Percentiles rank a stretch among this genome's conserved stretches.
Conservation (phyloP, 176 grass and related monocot species). For the Ensete glaucum region DNA sequence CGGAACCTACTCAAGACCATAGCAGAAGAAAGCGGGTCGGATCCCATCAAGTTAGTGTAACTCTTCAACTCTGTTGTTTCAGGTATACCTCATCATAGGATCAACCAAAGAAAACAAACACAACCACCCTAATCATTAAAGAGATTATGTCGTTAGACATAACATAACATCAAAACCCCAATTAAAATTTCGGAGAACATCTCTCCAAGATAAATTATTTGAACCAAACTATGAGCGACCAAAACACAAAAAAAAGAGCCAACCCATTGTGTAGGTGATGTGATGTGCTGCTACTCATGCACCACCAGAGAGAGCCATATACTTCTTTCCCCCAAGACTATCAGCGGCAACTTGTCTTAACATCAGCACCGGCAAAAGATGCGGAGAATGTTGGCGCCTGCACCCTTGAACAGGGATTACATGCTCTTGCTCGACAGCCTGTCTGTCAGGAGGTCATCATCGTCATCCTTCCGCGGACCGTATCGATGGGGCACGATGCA, state of each 20-base stretch:
- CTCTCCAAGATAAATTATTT: background rate
- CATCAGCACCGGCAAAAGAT: background rate
- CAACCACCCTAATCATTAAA: too few species aligned
- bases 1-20: too few species aligned
- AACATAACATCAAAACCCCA: too few species aligned
- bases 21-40: too few species aligned
- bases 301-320: constrained; percentile 1
- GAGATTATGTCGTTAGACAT: too few species aligned
- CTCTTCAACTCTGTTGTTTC: too few species aligned
- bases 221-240: background rate
- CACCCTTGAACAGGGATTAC: constrained; percentile 10
- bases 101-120: too few species aligned
- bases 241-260: too few species aligned
- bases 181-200: background rate
- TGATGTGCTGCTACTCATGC: background rate
- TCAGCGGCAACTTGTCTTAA: constrained; percentile 1
- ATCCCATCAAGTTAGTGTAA: too few species aligned
- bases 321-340: constrained; percentile 11
- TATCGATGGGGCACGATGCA: constrained; percentile 7
- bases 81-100: too few species aligned
- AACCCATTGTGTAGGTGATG: too few species aligned
- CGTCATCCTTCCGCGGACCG: background rate
- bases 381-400: constrained; percentile 9
- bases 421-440: background rate
- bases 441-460: constrained; percentile 8